A percentile compares a stretch with the other conserved stretches of the same genome.
Conservation (phyloP, 2,329 filamentous ascomycete genomes). For the Colletotrichum theobromicola region DNA sequence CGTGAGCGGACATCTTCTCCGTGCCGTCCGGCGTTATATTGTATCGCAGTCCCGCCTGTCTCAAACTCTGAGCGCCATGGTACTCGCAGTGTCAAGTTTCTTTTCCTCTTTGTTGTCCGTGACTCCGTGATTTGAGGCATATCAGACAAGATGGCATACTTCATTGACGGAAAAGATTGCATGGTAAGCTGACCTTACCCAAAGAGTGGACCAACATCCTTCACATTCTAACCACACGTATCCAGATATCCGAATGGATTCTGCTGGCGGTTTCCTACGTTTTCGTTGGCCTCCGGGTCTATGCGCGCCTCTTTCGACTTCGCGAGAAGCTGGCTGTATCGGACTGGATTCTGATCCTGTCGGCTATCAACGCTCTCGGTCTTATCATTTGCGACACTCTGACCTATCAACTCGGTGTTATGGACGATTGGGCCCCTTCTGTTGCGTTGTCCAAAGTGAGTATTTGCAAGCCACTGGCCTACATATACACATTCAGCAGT, state of each 20-base stretch:
- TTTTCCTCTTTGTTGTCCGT: neutral
- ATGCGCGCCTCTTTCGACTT: slow-evolving; percentile 34
- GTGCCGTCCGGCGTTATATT: neutral
- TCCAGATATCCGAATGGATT: slow-evolving; percentile 38
- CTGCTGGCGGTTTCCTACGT: slow-evolving; percentile 29
- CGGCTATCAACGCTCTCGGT: slow-evolving; percentile 33
- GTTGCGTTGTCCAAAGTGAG: slow-evolving; percentile 37
- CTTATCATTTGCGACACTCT: slow-evolving; percentile 39
- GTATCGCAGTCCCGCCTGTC: neutral
- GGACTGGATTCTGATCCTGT: slow-evolving; percentile 32
- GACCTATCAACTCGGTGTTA: slow-evolving; percentile 34
- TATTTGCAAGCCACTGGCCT: neutral
- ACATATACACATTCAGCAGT: too few relatives aligned
- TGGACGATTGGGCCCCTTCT: slow-evolving; percentile 33
- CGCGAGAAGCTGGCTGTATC: slow-evolving; percentile 33
- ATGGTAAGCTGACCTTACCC: slow-evolving; percentile 18
- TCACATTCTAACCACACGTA: neutral
- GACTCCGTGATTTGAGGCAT: neutral
- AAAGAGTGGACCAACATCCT: neutral
- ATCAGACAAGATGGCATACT: slow-evolving; percentile 22
- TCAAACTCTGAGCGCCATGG: neutral
- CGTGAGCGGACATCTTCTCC: neutral
- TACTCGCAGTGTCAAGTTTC: neutral
- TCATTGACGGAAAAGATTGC: slow-evolving; percentile 28
- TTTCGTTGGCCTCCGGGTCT: slow-evolving; percentile 34